Evolutionary conservation across 2,329 filamentous ascomycete species (phyloP).

Genomic region (Cryphonectria radicalis): DNA sequence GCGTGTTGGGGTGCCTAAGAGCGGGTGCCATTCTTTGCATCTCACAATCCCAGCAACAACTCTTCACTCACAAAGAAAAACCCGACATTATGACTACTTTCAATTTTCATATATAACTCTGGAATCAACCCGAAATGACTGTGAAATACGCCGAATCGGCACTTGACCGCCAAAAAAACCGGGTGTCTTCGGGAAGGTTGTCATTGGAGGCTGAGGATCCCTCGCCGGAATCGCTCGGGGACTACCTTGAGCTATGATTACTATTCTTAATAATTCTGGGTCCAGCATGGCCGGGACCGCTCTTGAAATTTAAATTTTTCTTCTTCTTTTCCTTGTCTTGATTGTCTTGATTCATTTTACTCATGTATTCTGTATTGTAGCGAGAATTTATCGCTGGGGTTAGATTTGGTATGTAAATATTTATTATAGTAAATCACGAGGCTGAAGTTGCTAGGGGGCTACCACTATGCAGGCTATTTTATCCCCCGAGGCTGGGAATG

Average conservation of each 20-base stretch:
- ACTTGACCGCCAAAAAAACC: neutral
- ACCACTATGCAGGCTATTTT: neutral
- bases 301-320: conserved; percentile 6
- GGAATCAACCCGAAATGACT: neutral
- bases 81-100: neutral
- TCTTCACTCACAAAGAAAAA: too few relatives aligned
- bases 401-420: too few relatives aligned
- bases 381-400: neutral
- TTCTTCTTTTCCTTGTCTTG: neutral
- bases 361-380: neutral
- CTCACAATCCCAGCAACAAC: neutral
- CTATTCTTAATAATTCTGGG: neutral
- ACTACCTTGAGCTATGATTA: neutral
- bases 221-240: neutral
- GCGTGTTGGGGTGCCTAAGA: neutral
- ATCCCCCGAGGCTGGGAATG: neutral
- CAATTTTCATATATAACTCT: neutral
- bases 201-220: neutral
- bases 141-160: neutral
- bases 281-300: conserved; percentile 7
- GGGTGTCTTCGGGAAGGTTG: neutral
- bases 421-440: neutral
- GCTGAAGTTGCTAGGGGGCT: neutral
- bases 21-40: neutral
- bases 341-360: neutral